phyloP scores from a whole-genome alignment of 306 rosid genomes.

The Astragalus membranaceus region DNA sequence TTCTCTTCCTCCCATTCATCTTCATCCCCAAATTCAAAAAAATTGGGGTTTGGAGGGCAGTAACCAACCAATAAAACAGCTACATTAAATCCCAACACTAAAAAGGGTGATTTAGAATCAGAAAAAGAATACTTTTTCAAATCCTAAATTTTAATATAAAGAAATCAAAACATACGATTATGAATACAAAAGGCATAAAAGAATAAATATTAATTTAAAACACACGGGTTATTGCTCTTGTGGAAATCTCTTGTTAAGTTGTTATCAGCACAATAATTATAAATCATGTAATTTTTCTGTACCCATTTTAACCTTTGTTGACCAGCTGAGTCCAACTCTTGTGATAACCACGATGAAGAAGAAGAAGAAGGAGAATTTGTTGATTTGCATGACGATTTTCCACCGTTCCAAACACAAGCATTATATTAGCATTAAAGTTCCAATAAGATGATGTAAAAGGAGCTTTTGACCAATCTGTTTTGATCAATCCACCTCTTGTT shows the following conservation, averaged over 20 bases:
- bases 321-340: conserved; percentile 40
- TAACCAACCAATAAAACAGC: too few species aligned
- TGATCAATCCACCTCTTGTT: conserved; percentile 60
- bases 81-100: too few species aligned
- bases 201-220: background rate
- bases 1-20: too few species aligned
- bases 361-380: conserved; percentile 2
- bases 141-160: too few species aligned
- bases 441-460: conserved; percentile 63
- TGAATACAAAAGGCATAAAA: background rate
- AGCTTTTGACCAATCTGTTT: conserved; percentile 63
- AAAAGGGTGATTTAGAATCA: too few species aligned
- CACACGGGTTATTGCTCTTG: conserved; percentile 23
- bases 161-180: too few species aligned
- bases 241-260: conserved; percentile 50
- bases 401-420: conserved; percentile 45
- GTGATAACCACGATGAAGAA: conserved; percentile 36
- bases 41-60: too few species aligned
- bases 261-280: conserved; percentile 46
- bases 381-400: conserved; percentile 42
- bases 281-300: conserved; percentile 59
- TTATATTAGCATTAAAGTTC: conserved; percentile 46
- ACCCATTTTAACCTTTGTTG: conserved; percentile 47
- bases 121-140: too few species aligned
- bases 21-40: too few species aligned